Evolutionary conservation across 352 stramenopile species (phyloP).

Genomic region (Aphanomyces euteiches): DNA sequence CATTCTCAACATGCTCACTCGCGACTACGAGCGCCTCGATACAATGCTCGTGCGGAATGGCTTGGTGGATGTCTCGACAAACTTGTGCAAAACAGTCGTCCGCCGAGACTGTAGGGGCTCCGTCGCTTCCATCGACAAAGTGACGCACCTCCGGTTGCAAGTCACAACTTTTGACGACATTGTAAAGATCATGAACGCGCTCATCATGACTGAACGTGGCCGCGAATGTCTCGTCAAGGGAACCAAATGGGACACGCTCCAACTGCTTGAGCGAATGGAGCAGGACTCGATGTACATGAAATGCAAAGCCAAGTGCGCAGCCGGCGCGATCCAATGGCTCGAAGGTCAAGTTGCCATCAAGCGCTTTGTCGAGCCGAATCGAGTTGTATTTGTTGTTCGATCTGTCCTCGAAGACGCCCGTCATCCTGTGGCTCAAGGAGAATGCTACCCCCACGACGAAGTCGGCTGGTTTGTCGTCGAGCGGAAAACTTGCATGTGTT

Average conservation of each 20-base stretch:
- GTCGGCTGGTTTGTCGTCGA: constrained; percentile 22
- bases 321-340: not conserved
- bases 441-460: constrained; percentile 19
- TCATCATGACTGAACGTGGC: not conserved
- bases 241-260: constrained; percentile 10
- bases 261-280: constrained; percentile 6
- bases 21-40: constrained; percentile 23
- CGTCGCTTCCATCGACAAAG: constrained; percentile 16
- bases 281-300: constrained; percentile 8
- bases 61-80: not conserved
- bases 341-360: constrained; percentile 21
- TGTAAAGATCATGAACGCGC: constrained; percentile 1
- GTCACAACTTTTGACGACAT: not conserved
- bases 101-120: not conserved
- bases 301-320: constrained; percentile 7
- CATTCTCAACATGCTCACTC: constrained; percentile 22
- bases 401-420: constrained; percentile 19
- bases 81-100: not conserved
- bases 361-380: constrained; percentile 22
- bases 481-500: not conserved
- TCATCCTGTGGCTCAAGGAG: not conserved
- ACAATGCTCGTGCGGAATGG: constrained; percentile 18
- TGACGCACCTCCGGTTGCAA: constrained; percentile 1
- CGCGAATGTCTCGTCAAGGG: constrained; percentile 1
- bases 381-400: constrained; percentile 18